Percentiles rank a stretch among this genome's conserved stretches.
Evolutionary conservation across 108 stramenopile genomes (phyloP).

Genomic region (Cylindrotheca fusiformis): DNA sequence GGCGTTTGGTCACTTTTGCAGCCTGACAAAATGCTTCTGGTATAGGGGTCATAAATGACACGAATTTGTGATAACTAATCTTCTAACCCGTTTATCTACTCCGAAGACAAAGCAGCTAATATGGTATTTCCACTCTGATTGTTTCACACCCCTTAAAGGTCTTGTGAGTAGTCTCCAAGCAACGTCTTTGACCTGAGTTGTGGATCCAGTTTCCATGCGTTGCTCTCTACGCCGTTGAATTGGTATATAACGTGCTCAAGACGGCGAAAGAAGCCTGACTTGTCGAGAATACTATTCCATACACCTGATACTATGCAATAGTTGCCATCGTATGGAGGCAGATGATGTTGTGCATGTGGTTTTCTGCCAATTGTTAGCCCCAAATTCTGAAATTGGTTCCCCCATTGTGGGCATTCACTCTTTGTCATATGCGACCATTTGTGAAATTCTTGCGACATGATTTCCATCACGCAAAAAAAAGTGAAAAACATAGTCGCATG

Average conservation of each 20-base stretch:
- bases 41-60: too few relatives aligned
- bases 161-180: constrained; percentile 58
- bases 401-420: constrained; percentile 48
- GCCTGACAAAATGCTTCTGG: too few relatives aligned
- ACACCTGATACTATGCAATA: constrained; percentile 89
- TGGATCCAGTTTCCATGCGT: constrained; percentile 86
- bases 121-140: too few relatives aligned
- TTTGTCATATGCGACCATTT: constrained; percentile 85
- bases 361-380: constrained; percentile 65
- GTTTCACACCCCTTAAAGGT: too few relatives aligned
- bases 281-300: constrained; percentile 74
- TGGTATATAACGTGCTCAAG: constrained; percentile 81
- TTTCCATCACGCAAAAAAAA: constrained; percentile 70
- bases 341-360: constrained; percentile 87
- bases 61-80: too few relatives aligned
- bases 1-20: too few relatives aligned
- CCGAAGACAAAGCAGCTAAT: too few relatives aligned
- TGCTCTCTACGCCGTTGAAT: constrained; percentile 80
- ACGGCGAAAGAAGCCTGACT: constrained; percentile 78
- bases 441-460: constrained; percentile 87
- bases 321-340: constrained; percentile 88
- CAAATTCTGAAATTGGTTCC: constrained; percentile 59
- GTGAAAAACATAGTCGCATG: constrained; percentile 57
- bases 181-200: constrained; percentile 62
- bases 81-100: too few relatives aligned